Evolutionary conservation across 495 filamentous ascomycete species (phyloP), one percentile per base, ranked within the genome.

Genomic region (Xylaria nigripes): DNA sequence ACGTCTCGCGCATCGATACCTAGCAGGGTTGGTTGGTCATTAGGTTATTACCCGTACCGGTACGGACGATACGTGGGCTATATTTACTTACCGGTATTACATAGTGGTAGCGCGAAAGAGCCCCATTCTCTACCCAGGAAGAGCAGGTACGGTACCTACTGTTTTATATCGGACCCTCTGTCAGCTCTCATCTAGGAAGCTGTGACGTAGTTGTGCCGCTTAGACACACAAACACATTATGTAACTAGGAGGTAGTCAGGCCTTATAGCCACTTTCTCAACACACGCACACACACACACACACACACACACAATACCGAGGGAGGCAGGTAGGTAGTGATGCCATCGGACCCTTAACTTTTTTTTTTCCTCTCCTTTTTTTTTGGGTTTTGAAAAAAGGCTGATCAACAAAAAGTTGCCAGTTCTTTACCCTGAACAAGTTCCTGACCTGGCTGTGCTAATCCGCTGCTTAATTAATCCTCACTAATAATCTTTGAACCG

Each of bases 151-250:
- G n/a, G n/a, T 30, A 10, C 27, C 10, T 2, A 9, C 32, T 36
- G 13, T 13, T 15, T 5, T 43, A 43, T 8, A 19, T 43, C 41
- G 22, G 41, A n/a, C 22, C n/a, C n/a, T n/a, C 41, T 19, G 36
- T 41, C 4, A 41, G 15, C 16, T 38, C 21, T 23, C 13, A 15
- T 3, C 24, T 34, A 22, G 46, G 27, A 24, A 10, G 18, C 46
- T n/a, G 45, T 55, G 53, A 55, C 53, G 53, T 55, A 55, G 52
- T 55, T 55, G 46, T 50, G 45, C 53, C 53, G 53, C 53, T 45
- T 50, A 55, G 45, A 32, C 44, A 43, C 53, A 50, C 53, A 50
- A 50, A 32, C 45, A 45, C 32, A 36, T 36, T 36, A 36, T 36
- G 32, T 36, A 36, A 36, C 45, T 40, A 45, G 25, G 32, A 43